phyloP scores from a whole-genome alignment of 2,329 filamentous ascomycete species.

The Pyrenophora teres region DNA sequence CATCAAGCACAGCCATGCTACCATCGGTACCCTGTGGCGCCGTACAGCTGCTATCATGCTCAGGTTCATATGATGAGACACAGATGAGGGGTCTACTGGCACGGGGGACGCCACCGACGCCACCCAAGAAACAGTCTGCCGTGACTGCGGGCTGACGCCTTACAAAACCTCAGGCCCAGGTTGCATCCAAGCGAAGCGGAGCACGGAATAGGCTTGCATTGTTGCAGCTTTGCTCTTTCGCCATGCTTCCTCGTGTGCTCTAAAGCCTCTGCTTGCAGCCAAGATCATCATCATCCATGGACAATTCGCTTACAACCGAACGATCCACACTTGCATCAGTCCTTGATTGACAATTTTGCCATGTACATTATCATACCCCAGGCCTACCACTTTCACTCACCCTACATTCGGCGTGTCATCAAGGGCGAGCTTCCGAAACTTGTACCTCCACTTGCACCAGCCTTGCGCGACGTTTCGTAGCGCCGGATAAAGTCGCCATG shows the following conservation, averaged over 20 bases:
- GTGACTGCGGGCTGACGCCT: slow-evolving; percentile 9
- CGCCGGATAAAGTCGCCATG: slow-evolving; percentile 29
- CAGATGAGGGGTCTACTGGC: slow-evolving; percentile 25
- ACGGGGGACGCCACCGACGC: slow-evolving; percentile 43
- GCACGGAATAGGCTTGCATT: slow-evolving; percentile 21
- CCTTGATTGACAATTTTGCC: slow-evolving; percentile 8
- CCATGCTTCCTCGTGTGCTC: slow-evolving; percentile 33
- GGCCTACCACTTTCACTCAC: slow-evolving; percentile 17
- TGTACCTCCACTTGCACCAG: slow-evolving; percentile 28
- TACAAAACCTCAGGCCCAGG: slow-evolving; percentile 17
- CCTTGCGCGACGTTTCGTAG: slow-evolving; percentile 21
- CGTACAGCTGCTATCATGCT: slow-evolving; percentile 27
- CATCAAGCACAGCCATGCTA: slow-evolving; percentile 29
- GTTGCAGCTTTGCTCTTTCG: slow-evolving; percentile 24
- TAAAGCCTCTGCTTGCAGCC: slow-evolving; percentile 30
- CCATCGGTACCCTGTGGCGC: slow-evolving; percentile 42
- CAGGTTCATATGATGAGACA: slow-evolving; percentile 18
- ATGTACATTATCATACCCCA: slow-evolving; percentile 13
- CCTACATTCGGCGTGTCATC: slow-evolving; percentile 26
- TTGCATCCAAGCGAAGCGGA: slow-evolving; percentile 27
- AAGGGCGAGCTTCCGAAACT: slow-evolving; percentile 25
- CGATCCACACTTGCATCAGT: slow-evolving; percentile 12
- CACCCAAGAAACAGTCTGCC: slow-evolving; percentile 30
- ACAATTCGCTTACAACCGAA: slow-evolving; percentile 14
- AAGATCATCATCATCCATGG: slow-evolving; percentile 35